Evolutionary conservation across 176 grass and related monocot genomes (phyloP).

Genomic region (Zea luxurians): DNA sequence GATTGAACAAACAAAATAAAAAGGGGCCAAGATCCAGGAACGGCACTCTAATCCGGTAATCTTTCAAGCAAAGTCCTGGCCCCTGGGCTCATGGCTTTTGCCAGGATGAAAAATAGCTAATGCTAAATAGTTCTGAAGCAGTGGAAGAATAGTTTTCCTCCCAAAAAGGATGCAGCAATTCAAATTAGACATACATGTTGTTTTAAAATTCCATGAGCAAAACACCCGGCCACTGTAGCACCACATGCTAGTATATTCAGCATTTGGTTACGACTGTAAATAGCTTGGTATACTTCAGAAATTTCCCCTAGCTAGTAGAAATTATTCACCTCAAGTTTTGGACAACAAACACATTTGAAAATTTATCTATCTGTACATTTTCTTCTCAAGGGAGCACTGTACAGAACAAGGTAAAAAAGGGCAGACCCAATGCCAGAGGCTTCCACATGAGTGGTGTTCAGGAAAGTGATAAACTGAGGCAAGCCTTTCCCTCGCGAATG

Average conservation of each 20-base stretch:
- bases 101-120: neutral
- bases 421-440: too few relatives aligned
- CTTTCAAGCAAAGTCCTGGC: constrained; percentile 26
- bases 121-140: neutral
- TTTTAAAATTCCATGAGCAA: constrained; percentile 15
- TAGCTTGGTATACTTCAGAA: constrained; percentile 1
- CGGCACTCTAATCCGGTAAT: constrained; percentile 18
- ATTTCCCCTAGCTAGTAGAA: constrained; percentile 20
- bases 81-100: constrained; percentile 5
- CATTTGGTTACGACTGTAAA: neutral
- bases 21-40: constrained; percentile 32
- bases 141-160: neutral
- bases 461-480: too few relatives aligned
- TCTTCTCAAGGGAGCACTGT: constrained; percentile 8
- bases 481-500: too few relatives aligned
- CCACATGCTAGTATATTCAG: neutral
- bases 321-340: constrained; percentile 15
- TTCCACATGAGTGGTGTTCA: too few relatives aligned
- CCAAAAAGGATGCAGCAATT: neutral
- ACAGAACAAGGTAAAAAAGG: constrained; percentile 22
- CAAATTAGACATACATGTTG: neutral
- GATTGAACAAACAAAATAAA: constrained; percentile 36
- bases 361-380: constrained; percentile 32
- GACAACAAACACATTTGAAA: constrained; percentile 18
- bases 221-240: constrained; percentile 7